Percentiles rank a stretch among this genome's conserved stretches.
Evolutionary conservation across 768 basidiomycete genomes (phyloP).

Genomic region (Gymnopilus dilepis): DNA sequence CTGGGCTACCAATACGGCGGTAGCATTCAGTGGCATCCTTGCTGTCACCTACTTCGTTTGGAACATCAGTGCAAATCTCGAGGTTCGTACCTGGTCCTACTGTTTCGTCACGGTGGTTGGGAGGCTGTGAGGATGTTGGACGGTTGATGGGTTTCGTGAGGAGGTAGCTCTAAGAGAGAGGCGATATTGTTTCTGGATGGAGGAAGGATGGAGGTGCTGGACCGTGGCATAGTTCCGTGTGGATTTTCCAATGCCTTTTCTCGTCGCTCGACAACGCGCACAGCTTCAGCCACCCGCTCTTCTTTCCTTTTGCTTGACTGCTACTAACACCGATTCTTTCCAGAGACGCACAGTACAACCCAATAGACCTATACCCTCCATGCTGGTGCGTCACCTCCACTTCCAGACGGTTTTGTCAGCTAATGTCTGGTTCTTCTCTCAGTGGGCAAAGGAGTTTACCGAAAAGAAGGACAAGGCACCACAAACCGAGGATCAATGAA

Average conservation of each 20-base stretch:
- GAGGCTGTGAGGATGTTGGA: not conserved
- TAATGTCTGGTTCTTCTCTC: not conserved
- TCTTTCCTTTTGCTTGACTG: too few species aligned
- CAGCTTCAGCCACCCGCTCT: too few species aligned
- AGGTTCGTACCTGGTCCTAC: slow-evolving; percentile 55
- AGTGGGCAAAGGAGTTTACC: slow-evolving; percentile 27
- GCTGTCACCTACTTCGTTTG: slow-evolving; percentile 69
- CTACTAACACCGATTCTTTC: too few species aligned
- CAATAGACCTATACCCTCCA: slow-evolving; percentile 76
- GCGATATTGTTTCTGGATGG: too few species aligned
- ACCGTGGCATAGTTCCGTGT: too few species aligned
- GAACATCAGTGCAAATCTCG: slow-evolving; percentile 75
- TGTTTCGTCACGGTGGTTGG: not conserved
- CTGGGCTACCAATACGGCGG: slow-evolving; percentile 86
- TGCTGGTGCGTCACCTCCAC: slow-evolving; percentile 56
- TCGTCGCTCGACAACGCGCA: too few species aligned
- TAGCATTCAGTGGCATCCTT: slow-evolving; percentile 72
- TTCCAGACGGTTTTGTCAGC: not conserved
- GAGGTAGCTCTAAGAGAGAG: too few species aligned
- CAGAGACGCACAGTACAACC: slow-evolving; percentile 69
- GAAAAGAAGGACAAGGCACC: slow-evolving; percentile 18
- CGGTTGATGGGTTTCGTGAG: too few species aligned
- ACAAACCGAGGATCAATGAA: not conserved
- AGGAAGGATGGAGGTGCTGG: too few species aligned
- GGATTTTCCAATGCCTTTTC: too few species aligned